Base-by-base conservation (phyloP, 768 basidiomycete species). In the Amanita rimosa region DNA sequence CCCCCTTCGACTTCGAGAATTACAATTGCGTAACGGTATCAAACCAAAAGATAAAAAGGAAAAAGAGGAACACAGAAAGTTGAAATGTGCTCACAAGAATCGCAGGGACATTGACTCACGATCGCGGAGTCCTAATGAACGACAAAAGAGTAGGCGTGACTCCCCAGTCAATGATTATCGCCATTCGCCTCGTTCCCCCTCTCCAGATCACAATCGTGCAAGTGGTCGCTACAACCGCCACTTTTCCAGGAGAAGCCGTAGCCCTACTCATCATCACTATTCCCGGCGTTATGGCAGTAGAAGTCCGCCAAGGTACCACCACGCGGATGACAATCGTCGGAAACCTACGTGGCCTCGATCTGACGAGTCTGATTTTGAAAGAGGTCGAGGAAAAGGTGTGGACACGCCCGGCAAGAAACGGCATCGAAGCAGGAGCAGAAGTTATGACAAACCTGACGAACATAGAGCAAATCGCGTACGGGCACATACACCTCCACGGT, bases 21-120 rank as follows among this genome's bases (percentile, higher is more conserved):
- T 93, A 71, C 82, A 88, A 62, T 79, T 85, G 62, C 74, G 81
- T 34, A 81, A 82, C 47, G 89, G 89, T n/a, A 79, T 90, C 44
- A 83, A 84, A 58, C 72, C 79, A 4, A 85, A 87, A 68, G 76
- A 81, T 59, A 76, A 70, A 54, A 61, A 61, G 33, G 69, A 70
- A 51, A 75, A 74, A 55, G 69, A 73, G 53, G 70, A 74, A 50
- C 64, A 65, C 29, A 72, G 63, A 57, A 62, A 68, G 33, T 54
- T 67, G 5, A 73, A 73, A 51, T 62, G 67, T 39, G 65, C 67
- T 55, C 68, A 58, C 43, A 70, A 64, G 54, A 61, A 61, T 44
- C 60, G 53, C 26, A 61, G 58, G 48, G 55, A 58, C 17, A 54
- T 55, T 19, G 53, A 60, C 26, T 64, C 60, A 26, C 70, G 67